A percentile compares a stretch with the other conserved stretches of the same genome.
Evolutionary conservation across 2,329 filamentous ascomycete species (phyloP).

Genomic region (Colletotrichum neosansevieriae): DNA sequence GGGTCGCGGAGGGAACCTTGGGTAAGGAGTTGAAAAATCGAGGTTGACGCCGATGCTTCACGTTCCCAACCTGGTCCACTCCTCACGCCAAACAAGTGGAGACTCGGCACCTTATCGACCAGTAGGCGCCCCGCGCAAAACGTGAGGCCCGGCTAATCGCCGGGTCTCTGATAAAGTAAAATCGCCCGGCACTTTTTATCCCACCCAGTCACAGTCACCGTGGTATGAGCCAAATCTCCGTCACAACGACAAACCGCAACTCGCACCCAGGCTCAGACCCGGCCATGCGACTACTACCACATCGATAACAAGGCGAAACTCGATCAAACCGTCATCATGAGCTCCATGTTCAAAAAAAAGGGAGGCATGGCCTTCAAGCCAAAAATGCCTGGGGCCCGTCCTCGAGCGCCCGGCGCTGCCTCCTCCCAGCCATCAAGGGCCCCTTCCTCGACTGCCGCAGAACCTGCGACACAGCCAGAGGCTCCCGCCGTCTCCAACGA

Average conservation of each 20-base stretch:
- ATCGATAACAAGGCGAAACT: slow-evolving; percentile 4
- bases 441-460: slow-evolving; percentile 27
- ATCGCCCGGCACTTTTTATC: slow-evolving; percentile 24
- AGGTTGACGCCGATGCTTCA: slow-evolving; percentile 51
- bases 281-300: slow-evolving; percentile 21
- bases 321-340: slow-evolving; percentile 60
- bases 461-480: slow-evolving; percentile 22
- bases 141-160: slow-evolving; percentile 32
- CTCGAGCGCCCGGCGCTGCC: slow-evolving; percentile 57
- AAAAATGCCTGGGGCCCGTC: slow-evolving; percentile 71
- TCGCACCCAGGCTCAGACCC: slow-evolving; percentile 2
- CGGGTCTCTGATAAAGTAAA: slow-evolving; percentile 15
- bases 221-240: slow-evolving; percentile 15
- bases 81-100: slow-evolving; percentile 50
- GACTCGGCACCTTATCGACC: slow-evolving; percentile 48
- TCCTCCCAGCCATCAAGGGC: slow-evolving; percentile 50
- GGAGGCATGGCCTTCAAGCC: slow-evolving; percentile 75
- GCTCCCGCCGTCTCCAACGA: neutral
- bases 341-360: slow-evolving; percentile 77
- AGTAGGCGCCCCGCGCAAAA: slow-evolving; percentile 35
- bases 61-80: slow-evolving; percentile 48
- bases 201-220: slow-evolving; percentile 25
- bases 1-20: slow-evolving; percentile 31
- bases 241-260: neutral
- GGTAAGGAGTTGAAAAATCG: slow-evolving; percentile 47